phyloP scores from a whole-genome alignment of 176 grass and related monocot species.

The Carex kokanica region DNA sequence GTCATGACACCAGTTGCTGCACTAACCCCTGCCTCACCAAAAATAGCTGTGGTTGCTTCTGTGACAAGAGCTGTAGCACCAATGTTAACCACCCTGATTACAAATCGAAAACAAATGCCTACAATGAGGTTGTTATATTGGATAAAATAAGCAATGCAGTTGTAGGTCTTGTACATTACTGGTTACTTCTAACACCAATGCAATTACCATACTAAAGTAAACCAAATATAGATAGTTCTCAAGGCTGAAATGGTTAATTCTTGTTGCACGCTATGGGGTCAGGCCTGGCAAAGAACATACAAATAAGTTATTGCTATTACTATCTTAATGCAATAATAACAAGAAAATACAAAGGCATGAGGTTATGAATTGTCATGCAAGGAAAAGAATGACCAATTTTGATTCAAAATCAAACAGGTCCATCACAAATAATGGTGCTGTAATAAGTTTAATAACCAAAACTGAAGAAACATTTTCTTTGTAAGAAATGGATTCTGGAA shows the following conservation, averaged over 20 bases:
- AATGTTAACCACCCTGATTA: constrained; percentile 87
- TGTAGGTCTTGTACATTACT: not conserved
- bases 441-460: not conserved
- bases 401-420: not conserved
- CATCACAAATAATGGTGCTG: not conserved
- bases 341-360: not conserved
- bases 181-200: not conserved
- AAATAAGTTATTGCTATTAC: not conserved
- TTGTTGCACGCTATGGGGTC: not conserved
- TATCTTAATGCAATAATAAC: not conserved
- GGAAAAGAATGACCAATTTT: not conserved
- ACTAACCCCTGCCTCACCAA: constrained; percentile 94
- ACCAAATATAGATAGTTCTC: not conserved
- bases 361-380: not conserved
- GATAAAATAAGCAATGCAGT: not conserved
- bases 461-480: not conserved
- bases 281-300: not conserved
- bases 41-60: constrained; percentile 89
- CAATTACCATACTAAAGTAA: not conserved
- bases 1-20: constrained; percentile 96
- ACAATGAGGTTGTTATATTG: not conserved
- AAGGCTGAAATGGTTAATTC: not conserved
- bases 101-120: constrained; percentile 28
- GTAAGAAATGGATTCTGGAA: constrained; percentile 1
- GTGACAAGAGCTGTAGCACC: constrained; percentile 92